Evolutionary conservation across 2,329 filamentous ascomycete species (phyloP), one percentile per base, ranked within the genome.

Genomic region (Exophiala oligosperma): DNA sequence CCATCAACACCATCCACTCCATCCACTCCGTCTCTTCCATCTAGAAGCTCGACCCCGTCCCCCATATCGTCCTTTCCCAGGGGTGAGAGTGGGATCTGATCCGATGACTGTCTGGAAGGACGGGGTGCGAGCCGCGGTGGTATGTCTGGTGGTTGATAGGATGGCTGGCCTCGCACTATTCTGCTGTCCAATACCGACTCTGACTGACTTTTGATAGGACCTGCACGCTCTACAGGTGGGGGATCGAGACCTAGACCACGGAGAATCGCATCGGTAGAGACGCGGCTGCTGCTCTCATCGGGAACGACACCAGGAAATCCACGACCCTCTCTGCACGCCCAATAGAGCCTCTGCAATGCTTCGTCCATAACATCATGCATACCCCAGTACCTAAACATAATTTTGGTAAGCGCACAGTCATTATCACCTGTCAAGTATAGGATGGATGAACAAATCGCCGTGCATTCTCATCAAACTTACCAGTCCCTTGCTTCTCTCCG

Each of bases 401-500:
- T 40, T 26, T 43, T 14, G 40, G 38, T 49, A 44, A 49, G 35
- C 24, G n/a, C 17, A 37, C 17, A 23, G 53, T 26, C 14, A 43
- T 26, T 23, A 26, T 14, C 17, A 37, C 29, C 47, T 2, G 28
- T 32, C 35, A 35, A 9, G 14, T 9, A 28, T 28, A 52, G 46
- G 24, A 5, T 37, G n/a, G 1, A 21, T 43, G 23, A 7, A 24
- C n/a, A 26, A 23, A 23, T 14, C n/a, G 17, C n/a, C 2, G 17
- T 35, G 12, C 32, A 14, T 7, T 24, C 28, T 17, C 40, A 35
- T 6, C 21, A 14, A 11, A 63, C 57, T 52, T 50, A 63, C 61
- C 61, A 63, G 37, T 63, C 61, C 52, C 61, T 57, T 17, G 57
- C 61, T 43, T 63, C 61, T 44, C 61, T 54, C n/a, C 61, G 58